Base-by-base conservation (phyloP, 164 flowering plant species). In the Platanus orientalis region DNA sequence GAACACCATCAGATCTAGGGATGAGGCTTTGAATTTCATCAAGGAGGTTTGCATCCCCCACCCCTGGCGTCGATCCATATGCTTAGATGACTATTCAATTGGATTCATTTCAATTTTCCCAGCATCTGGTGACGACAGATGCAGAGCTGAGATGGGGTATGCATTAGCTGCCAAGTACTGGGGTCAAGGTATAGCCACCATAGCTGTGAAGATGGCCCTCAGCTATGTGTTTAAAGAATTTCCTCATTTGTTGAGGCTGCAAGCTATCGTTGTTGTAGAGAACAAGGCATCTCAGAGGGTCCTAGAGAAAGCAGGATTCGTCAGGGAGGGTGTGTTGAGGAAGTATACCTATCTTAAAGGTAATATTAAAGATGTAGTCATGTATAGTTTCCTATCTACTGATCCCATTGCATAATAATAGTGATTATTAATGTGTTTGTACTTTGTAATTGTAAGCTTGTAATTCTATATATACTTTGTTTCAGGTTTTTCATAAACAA, bases 291-390 rank as follows among this genome's bases (percentile, higher is more conserved):
- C n/a, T n/a, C n/a, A n/a, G 75, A 75, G 71, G 73, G 84, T 82
- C 39, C 40, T 82, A 47, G 80, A 80, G 75, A 84, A 82, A 28
- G 78, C 60, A 28, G 86, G 89, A 47, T 82, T 84, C 48, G 1
- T 17, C 12, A 69, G 45, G 42, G 83, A 82, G 32, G 84, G 83
- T 19, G 58, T 79, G 51, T 28, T 80, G 45, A 80, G 83, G 72
- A 75, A 80, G 64, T 78, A 78, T 57, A 48, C 10, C 0, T 39
- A 58, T 27, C 25, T 57, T 10, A 84, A 80, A 57, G 88, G 84
- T 19, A 62, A 24, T 34, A 19, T 60, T 45, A 61, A 60, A 55
- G 89, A 80, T 49, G 21, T 66, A 60, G 68, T 67, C 6, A 30
- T 80, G 23, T 76, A 57, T 54, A 76, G 85, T 65, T 47, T 81